These are phyloP conservation scores for Hordeum marinum DNA, from an alignment of 176 grass and related monocot genomes.

Conservation along the genomic window DNA sequence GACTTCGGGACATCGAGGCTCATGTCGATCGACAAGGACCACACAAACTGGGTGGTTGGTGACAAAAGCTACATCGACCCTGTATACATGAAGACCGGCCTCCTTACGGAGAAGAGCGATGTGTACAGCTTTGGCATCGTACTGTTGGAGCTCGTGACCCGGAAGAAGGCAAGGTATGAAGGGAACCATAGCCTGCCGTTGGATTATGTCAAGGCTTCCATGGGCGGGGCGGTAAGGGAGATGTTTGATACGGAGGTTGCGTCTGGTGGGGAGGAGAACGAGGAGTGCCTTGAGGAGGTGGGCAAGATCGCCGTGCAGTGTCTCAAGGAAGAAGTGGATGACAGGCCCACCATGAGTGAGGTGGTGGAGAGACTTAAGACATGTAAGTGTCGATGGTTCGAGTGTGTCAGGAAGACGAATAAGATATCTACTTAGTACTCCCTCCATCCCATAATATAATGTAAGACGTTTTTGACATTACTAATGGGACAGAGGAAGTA, in stretches of 20 bases:
- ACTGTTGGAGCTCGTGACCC: not conserved
- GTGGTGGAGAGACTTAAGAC: not conserved
- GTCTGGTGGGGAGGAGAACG: not conserved
- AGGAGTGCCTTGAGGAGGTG: not conserved
- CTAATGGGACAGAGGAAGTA: too few species aligned
- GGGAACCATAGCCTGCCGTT: not conserved
- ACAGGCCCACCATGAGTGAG: not conserved
- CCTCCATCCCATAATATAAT: too few species aligned
- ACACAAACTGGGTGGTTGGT: not conserved
- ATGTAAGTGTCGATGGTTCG: not conserved
- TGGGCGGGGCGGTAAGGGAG: not conserved
- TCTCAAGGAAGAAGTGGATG: not conserved
- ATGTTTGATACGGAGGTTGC: not conserved
- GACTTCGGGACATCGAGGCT: not conserved
- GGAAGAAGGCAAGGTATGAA: not conserved
- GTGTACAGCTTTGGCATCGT: not conserved
- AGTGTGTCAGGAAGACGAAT: not conserved
- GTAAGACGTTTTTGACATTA: too few species aligned
- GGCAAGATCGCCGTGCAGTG: not conserved
- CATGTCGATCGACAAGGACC: not conserved
- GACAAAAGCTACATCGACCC: slow-evolving; percentile 17
- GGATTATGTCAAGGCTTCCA: not conserved
- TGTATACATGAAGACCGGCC: not conserved
- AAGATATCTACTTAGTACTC: too few species aligned
- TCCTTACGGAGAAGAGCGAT: not conserved